phyloP scores from a whole-genome alignment of 371 early-diverging fungal genomes.

The Rhizomucor miehei region DNA sequence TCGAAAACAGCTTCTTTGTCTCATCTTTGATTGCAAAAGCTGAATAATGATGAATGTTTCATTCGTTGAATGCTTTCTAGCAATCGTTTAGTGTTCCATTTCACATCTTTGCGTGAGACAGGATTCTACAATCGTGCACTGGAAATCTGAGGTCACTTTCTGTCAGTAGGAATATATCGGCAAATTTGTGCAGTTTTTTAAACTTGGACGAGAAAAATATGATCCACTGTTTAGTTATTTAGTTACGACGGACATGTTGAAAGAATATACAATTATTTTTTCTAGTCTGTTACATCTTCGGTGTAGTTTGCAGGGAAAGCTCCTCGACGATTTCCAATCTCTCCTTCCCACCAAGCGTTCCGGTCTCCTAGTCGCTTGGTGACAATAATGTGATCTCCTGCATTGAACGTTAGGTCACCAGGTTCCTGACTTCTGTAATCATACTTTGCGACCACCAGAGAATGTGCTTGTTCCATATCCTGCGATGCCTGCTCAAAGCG shows the following conservation, averaged over 20 bases:
- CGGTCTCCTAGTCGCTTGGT: conserved; percentile 52
- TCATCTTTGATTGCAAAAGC: too few species aligned
- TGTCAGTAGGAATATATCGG: too few species aligned
- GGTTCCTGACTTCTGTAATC: conserved; percentile 65
- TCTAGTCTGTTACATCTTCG: conserved; percentile 15
- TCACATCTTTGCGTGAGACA: too few species aligned
- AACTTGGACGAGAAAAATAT: too few species aligned
- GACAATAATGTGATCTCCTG: conserved; percentile 76
- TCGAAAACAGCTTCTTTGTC: too few species aligned
- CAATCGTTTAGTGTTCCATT: too few species aligned
- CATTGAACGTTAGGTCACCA: conserved; percentile 68
- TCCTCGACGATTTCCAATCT: conserved; percentile 57
- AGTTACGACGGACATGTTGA: not conserved
- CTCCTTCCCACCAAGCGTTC: conserved; percentile 83
- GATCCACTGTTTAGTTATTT: too few species aligned
- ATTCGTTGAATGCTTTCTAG: too few species aligned
- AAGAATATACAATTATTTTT: not conserved
- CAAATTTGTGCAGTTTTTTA: too few species aligned
- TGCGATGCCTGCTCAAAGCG: conserved; percentile 1
- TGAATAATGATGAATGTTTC: too few species aligned
- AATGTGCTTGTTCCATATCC: conserved; percentile 6
- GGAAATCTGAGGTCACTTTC: too few species aligned
- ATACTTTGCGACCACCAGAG: conserved; percentile 62
- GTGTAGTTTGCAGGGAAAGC: conserved; percentile 44
- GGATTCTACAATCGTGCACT: too few species aligned